Evolutionary conservation across 1,284 basidiomycete genomes (phyloP).

Genomic region (Mycosarcoma mackinlayi): DNA sequence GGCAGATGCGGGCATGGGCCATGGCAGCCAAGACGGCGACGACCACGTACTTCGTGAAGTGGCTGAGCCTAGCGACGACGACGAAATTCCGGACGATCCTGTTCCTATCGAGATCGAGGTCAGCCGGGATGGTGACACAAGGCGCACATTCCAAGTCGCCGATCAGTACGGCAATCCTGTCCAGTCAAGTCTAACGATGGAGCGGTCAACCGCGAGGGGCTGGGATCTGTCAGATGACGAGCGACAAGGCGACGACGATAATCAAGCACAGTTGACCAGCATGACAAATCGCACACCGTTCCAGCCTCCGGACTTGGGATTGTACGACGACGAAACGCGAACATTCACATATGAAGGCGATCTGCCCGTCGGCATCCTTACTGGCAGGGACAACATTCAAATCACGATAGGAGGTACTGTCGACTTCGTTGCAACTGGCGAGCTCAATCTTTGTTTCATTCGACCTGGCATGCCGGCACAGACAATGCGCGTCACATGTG

Average conservation of each 20-base stretch:
- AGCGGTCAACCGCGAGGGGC: neutral
- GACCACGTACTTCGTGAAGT: slow-evolving; percentile 32
- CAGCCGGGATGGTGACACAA: slow-evolving; percentile 10
- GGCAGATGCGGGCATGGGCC: slow-evolving; percentile 3
- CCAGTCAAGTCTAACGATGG: neutral
- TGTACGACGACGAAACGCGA: slow-evolving; percentile 24
- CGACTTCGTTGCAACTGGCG: slow-evolving; percentile 29
- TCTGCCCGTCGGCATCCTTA: slow-evolving; percentile 24
- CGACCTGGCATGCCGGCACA: slow-evolving; percentile 27
- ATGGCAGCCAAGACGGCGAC: slow-evolving; percentile 26
- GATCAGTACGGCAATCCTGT: slow-evolving; percentile 41
- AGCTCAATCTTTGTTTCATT: slow-evolving; percentile 33
- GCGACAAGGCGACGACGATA: neutral
- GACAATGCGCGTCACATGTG: slow-evolving; percentile 33
- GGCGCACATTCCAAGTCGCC: slow-evolving; percentile 36
- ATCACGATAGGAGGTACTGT: slow-evolving; percentile 25
- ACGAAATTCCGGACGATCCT: slow-evolving; percentile 35
- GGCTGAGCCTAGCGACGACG: slow-evolving; percentile 16
- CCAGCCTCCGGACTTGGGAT: slow-evolving; percentile 18
- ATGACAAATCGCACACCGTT: slow-evolving; percentile 12
- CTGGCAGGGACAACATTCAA: slow-evolving; percentile 20
- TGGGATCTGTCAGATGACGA: slow-evolving; percentile 24
- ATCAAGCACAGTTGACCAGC: too few species aligned
- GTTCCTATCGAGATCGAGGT: slow-evolving; percentile 43
- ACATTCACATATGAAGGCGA: slow-evolving; percentile 36